These are phyloP conservation scores for Dictyostelium capitatum DNA, from an alignment of 78 protist species.

Conservation along the genomic window DNA sequence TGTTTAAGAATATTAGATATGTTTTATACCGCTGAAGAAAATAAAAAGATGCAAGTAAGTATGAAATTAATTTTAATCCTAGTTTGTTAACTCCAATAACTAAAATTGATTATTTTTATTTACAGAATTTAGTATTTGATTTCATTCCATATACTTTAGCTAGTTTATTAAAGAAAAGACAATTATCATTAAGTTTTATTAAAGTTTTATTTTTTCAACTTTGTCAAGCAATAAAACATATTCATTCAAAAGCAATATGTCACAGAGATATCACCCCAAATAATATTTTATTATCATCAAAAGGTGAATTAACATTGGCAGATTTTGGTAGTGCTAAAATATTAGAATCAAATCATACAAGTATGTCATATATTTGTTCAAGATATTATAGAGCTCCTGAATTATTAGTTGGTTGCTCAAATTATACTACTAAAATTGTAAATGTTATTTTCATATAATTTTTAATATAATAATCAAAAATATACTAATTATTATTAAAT, in stretches of 20 bases:
- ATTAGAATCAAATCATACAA: constrained; percentile 94
- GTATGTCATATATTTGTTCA: constrained; percentile 99
- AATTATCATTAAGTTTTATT: constrained; percentile 48
- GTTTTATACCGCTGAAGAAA: constrained; percentile 64
- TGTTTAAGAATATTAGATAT: constrained; percentile 79
- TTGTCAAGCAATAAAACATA: constrained; percentile 94
- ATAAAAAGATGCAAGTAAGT: constrained; percentile 77
- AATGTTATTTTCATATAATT: neutral
- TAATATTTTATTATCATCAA: constrained; percentile 92
- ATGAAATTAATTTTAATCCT: too few species aligned
- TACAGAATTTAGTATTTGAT: constrained; percentile 80
- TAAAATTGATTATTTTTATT: too few species aligned
- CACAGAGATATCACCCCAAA: constrained; percentile 97
- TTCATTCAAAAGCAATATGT: constrained; percentile 91
- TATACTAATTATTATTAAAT: neutral
- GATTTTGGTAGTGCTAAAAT: constrained; percentile 99
- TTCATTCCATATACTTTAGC: constrained; percentile 78
- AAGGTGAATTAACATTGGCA: constrained; percentile 96
- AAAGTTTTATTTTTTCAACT: constrained; percentile 95
- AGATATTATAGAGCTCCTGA: constrained; percentile 99
- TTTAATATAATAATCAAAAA: too few species aligned
- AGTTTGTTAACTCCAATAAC: too few species aligned
- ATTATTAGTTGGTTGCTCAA: constrained; percentile 98
- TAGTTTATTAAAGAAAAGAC: constrained; percentile 55
- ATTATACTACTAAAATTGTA: constrained; percentile 93